These are phyloP conservation scores for Penicillium odoratum DNA, from an alignment of 495 filamentous ascomycete species.

Conservation along the genomic window DNA sequence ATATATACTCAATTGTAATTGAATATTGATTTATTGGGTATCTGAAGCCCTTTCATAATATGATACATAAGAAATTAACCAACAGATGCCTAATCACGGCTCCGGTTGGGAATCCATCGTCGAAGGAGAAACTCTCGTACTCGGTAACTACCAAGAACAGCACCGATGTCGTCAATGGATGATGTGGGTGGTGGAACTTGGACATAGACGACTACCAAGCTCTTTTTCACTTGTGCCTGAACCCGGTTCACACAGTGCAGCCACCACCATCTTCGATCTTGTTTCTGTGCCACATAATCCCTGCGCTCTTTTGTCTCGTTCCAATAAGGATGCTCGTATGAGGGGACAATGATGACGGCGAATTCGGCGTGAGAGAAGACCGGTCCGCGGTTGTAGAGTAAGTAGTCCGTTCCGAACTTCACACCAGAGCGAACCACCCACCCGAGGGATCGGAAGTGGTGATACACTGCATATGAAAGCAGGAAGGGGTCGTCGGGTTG, in stretches of 20 bases:
- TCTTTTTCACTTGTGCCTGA: slow-evolving; percentile 87
- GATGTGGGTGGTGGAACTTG: slow-evolving; percentile 74
- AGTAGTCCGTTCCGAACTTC: slow-evolving; percentile 92
- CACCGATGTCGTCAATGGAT: slow-evolving; percentile 54
- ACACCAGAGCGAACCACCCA: slow-evolving; percentile 94
- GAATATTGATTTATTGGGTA: slow-evolving; percentile 2
- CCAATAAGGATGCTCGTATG: slow-evolving; percentile 79
- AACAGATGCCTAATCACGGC: slow-evolving; percentile 50
- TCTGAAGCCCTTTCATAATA: slow-evolving; percentile 9
- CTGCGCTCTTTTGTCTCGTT: slow-evolving; percentile 48
- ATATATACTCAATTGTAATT: background rate
- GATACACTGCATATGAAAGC: slow-evolving; percentile 83
- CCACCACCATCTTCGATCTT: slow-evolving; percentile 79
- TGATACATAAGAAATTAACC: slow-evolving; percentile 2
- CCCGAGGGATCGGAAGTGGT: slow-evolving; percentile 93
- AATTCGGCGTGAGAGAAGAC: slow-evolving; percentile 95
- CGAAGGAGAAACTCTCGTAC: slow-evolving; percentile 80
- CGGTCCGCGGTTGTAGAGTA: slow-evolving; percentile 93
- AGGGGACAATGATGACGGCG: slow-evolving; percentile 77
- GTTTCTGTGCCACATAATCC: slow-evolving; percentile 47
- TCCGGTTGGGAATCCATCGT: slow-evolving; percentile 83
- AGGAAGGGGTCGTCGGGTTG: slow-evolving; percentile 81
- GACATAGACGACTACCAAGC: slow-evolving; percentile 81
- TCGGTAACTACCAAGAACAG: slow-evolving; percentile 66
- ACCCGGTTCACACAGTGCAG: slow-evolving; percentile 89